Evolutionary conservation across 192 early-diverging fungal genomes (phyloP).

Genomic region (Coemansia aciculifera): DNA sequence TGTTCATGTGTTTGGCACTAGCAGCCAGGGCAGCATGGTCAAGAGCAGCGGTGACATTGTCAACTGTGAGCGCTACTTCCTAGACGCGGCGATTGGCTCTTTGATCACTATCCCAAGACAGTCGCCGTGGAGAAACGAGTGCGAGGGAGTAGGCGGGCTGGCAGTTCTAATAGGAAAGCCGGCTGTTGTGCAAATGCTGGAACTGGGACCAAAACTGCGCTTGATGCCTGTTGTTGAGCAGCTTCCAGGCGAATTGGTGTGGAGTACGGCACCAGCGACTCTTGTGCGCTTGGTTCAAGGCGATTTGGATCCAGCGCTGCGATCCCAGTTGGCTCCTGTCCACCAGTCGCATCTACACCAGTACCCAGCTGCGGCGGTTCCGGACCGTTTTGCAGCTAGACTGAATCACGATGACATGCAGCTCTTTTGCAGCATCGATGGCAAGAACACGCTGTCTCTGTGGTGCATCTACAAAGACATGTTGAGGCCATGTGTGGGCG

Average conservation of each 20-base stretch:
- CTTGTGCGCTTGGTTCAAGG: conserved; percentile 1
- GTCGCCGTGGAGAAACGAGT: conserved; percentile 41
- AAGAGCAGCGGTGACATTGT: conserved; percentile 23
- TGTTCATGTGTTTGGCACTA: conserved; percentile 22
- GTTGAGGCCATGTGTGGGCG: conserved; percentile 18
- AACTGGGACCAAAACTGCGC: conserved; percentile 14
- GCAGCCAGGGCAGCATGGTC: not conserved
- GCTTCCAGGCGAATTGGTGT: conserved; percentile 33
- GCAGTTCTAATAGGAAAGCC: conserved; percentile 12
- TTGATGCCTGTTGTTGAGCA: conserved; percentile 1
- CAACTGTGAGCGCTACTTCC: conserved; percentile 1
- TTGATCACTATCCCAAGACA: conserved; percentile 11
- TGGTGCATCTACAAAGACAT: conserved; percentile 22
- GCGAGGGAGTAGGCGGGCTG: conserved; percentile 22
- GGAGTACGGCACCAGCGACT: conserved; percentile 14
- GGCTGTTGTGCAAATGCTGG: conserved; percentile 12
- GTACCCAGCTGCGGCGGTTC: not conserved
- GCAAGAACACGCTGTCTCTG: conserved; percentile 17
- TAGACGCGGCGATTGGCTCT: conserved; percentile 10
- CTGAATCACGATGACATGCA: conserved; percentile 2
- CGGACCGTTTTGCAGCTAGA: not conserved
- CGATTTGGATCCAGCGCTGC: conserved; percentile 7
- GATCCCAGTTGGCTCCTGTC: not conserved
- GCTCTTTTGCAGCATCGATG: conserved; percentile 19
- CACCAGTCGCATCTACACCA: not conserved